Evolutionary conservation across 768 basidiomycete genomes (phyloP).

Genomic region (Candolleomyces aberdarensis): DNA sequence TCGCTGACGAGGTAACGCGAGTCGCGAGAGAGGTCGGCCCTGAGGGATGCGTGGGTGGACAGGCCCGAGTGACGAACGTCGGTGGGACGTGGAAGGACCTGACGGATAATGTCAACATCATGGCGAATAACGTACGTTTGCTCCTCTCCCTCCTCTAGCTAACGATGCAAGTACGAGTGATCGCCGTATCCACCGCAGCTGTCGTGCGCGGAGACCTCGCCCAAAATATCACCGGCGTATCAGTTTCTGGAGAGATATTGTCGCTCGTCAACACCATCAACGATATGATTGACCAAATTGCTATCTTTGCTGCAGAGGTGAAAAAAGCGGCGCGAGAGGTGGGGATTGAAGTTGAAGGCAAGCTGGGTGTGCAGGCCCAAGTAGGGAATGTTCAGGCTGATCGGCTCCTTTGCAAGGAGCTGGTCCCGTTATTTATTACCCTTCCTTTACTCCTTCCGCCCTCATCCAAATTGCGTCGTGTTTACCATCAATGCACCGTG

Average conservation of each 20-base stretch:
- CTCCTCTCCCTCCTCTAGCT: conserved; percentile 42
- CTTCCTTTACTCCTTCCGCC: no score
- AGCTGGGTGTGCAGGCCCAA: conserved; percentile 95
- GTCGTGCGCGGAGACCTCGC: conserved; percentile 93
- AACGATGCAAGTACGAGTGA: conserved; percentile 90
- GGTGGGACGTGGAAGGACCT: conserved; percentile 97
- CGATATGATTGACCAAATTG: conserved; percentile 65
- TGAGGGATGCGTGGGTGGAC: conserved; percentile 91
- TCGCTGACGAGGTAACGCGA: conserved; percentile 76
- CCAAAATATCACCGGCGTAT: conserved; percentile 88
- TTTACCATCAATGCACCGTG: no score
- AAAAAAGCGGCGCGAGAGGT: conserved; percentile 97
- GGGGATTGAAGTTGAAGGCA: conserved; percentile 98
- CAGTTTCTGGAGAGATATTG: conserved; percentile 95
- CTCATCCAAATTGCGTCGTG: no score
- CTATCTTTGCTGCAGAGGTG: conserved; percentile 59
- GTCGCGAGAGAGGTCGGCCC: conserved; percentile 98
- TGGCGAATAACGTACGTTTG: conserved; percentile 78
- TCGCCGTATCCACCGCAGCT: conserved; percentile 91
- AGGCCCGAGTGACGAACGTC: conserved; percentile 90
- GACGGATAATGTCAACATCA: conserved; percentile 94
- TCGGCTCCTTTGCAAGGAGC: no score
- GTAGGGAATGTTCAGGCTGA: conserved; percentile 60
- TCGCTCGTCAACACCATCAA: conserved; percentile 97
- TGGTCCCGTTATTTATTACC: no score